phyloP scores from a whole-genome alignment of 2,329 filamentous ascomycete species.

The Diplodia scrobiculata region DNA sequence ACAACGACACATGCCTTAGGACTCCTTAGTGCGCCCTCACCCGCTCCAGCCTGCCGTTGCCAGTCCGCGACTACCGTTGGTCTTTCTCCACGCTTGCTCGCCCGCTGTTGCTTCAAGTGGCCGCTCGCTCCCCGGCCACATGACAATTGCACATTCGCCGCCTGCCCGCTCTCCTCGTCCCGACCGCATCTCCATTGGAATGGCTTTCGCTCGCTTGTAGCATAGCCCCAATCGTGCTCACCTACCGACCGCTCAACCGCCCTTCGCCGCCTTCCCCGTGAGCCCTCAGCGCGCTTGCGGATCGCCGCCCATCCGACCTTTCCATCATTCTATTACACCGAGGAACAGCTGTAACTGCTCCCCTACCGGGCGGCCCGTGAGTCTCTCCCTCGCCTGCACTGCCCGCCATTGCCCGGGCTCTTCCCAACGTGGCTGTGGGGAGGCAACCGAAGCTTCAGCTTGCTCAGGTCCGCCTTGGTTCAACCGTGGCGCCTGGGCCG shows the following conservation, averaged over 20 bases:
- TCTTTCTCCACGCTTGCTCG: slow-evolving; percentile 1
- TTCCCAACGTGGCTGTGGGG: not conserved
- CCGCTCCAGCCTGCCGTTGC: slow-evolving; percentile 15
- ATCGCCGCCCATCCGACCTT: not conserved
- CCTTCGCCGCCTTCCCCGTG: slow-evolving; percentile 11
- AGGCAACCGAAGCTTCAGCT: slow-evolving; percentile 4
- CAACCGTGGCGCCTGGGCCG: slow-evolving; percentile 17
- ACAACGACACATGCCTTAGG: slow-evolving; percentile 26
- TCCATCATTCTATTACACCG: slow-evolving; percentile 13
- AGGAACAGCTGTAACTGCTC: slow-evolving; percentile 5
- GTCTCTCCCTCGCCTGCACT: slow-evolving; percentile 15
- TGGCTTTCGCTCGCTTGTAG: slow-evolving; percentile 19
- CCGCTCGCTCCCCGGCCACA: slow-evolving; percentile 10
- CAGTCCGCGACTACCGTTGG: not conserved
- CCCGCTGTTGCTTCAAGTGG: slow-evolving; percentile 11
- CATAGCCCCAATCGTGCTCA: slow-evolving; percentile 26
- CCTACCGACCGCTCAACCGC: slow-evolving; percentile 12
- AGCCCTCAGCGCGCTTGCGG: slow-evolving; percentile 2
- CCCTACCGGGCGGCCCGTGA: slow-evolving; percentile 15
- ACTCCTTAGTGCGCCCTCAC: slow-evolving; percentile 24
- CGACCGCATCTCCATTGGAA: slow-evolving; percentile 26
- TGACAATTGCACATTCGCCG: not conserved
- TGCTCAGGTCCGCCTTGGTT: slow-evolving; percentile 16
- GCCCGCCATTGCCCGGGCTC: slow-evolving; percentile 8
- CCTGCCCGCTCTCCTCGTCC: not conserved